phyloP scores from a whole-genome alignment of 2,329 filamentous ascomycete species.

The Hypocrella siamensis region DNA sequence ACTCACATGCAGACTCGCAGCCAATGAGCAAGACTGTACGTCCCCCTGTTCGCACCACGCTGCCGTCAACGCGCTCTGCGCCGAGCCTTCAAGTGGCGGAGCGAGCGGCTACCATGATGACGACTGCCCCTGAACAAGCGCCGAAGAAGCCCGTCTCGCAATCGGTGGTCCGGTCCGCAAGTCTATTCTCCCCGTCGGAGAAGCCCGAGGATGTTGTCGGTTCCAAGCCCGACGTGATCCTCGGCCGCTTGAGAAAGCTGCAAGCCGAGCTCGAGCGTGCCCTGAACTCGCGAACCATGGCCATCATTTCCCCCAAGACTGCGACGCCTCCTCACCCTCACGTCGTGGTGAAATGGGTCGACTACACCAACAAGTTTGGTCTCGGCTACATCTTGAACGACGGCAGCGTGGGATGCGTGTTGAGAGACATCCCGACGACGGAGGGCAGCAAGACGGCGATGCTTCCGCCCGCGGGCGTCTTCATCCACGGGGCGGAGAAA shows the following conservation, averaged over 20 bases:
- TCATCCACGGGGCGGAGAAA: conserved; percentile 54
- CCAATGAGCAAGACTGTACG: conserved; percentile 12
- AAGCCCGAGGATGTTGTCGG: conserved; percentile 31
- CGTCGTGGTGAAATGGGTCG: conserved; percentile 68
- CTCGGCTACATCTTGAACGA: conserved; percentile 74
- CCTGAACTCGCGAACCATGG: conserved; percentile 47
- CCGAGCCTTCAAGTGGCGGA: conserved; percentile 14
- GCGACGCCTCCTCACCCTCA: conserved; percentile 40
- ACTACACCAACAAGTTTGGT: conserved; percentile 78
- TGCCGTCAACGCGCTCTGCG: conserved; percentile 13
- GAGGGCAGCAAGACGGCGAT: conserved; percentile 32
- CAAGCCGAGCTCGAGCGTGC: conserved; percentile 46
- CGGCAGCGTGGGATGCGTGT: conserved; percentile 60
- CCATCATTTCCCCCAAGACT: conserved; percentile 39
- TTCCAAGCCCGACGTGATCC: conserved; percentile 40
- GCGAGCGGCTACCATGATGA: conserved; percentile 12
- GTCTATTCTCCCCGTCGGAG: conserved; percentile 41
- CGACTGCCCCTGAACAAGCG: conserved; percentile 8
- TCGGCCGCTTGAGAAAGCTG: conserved; percentile 38
- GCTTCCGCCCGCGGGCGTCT: conserved; percentile 54
- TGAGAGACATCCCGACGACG: conserved; percentile 37
- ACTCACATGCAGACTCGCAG: conserved; percentile 10
- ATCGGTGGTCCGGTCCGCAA: conserved; percentile 20
- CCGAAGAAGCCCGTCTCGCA: conserved; percentile 14
- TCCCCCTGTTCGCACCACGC: conserved; percentile 10